These are phyloP conservation scores for Turritis glabra DNA, from an alignment of 345 rosid genomes.

Conservation along the genomic window DNA sequence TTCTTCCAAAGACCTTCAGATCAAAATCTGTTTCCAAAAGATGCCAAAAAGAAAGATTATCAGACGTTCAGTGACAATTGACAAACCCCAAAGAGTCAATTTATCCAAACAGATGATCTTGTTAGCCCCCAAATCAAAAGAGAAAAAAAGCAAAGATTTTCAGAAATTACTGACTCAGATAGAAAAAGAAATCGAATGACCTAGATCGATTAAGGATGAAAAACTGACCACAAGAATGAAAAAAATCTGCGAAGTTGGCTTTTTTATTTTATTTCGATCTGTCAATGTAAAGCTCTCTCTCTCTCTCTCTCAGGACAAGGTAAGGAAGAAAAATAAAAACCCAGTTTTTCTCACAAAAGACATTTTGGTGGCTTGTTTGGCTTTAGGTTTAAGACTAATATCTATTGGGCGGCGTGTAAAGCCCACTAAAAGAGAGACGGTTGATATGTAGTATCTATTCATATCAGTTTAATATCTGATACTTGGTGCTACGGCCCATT, in stretches of 20 bases:
- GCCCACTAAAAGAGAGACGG: background rate
- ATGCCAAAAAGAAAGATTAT: background rate
- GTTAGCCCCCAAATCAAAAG: background rate
- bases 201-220: background rate
- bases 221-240: slow-evolving; percentile 24
- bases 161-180: background rate
- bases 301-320: too few species aligned
- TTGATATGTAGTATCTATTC: slow-evolving; percentile 20
- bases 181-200: slow-evolving; percentile 5
- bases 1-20: background rate
- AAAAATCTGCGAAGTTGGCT: slow-evolving; percentile 1
- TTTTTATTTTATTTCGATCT: slow-evolving; percentile 7
- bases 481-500: slow-evolving; percentile 5
- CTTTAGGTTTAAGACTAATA: background rate
- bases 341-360: background rate
- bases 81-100: background rate
- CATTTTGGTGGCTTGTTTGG: slow-evolving; percentile 20
- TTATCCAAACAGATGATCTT: background rate
- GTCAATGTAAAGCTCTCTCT: background rate
- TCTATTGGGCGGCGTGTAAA: background rate
- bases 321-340: background rate
- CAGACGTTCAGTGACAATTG: background rate
- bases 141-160: background rate
- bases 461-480: slow-evolving; percentile 25
- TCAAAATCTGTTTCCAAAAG: slow-evolving; percentile 2